Evolutionary conservation across 306 rosid genomes (phyloP).

Genomic region (Pterocarpus macrocarpus): DNA sequence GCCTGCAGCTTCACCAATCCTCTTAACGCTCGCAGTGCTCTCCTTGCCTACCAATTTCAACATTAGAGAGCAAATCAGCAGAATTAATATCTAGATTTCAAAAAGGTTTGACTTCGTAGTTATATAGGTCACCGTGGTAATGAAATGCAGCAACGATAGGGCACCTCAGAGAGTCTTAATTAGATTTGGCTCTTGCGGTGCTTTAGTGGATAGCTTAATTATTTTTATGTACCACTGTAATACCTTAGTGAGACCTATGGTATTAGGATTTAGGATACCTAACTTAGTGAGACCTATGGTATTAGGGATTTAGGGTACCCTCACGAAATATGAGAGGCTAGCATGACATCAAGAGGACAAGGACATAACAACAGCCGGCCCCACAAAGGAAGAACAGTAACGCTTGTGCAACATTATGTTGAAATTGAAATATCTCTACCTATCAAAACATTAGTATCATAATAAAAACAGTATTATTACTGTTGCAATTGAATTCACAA

Average conservation of each 20-base stretch:
- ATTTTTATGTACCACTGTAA: neutral
- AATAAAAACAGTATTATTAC: too few species aligned
- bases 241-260: neutral
- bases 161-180: neutral
- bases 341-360: constrained; percentile 44
- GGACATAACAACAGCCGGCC: constrained; percentile 46
- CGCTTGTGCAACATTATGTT: neutral
- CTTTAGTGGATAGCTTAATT: neutral
- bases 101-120: neutral
- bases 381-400: neutral
- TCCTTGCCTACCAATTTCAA: constrained; percentile 70
- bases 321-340: neutral
- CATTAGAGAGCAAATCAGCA: constrained; percentile 2
- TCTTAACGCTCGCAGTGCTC: constrained; percentile 79
- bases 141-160: neutral
- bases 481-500: too few species aligned
- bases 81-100: neutral
- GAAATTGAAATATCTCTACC: neutral
- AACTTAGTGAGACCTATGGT: neutral
- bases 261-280: too few species aligned
- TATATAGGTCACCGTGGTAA: neutral
- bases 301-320: too few species aligned
- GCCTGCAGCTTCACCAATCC: constrained; percentile 93
- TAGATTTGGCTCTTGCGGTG: neutral
- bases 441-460: neutral